Evolutionary conservation across 2,329 filamentous ascomycete genomes (phyloP), one percentile per base, ranked within the genome.

Genomic region (Neofusicoccum laricinum): DNA sequence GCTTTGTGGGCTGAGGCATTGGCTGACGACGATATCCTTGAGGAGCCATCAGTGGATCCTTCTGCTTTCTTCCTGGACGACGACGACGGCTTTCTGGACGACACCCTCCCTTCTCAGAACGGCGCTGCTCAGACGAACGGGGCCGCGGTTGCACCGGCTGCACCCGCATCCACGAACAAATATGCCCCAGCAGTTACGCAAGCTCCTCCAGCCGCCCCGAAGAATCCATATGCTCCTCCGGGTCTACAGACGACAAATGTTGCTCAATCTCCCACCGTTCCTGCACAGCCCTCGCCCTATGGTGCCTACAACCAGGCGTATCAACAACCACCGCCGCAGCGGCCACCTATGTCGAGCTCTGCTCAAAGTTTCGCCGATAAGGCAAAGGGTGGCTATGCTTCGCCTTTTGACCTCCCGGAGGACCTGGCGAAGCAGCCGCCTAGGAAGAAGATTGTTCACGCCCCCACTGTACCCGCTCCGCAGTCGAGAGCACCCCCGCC

Each of bases 331-430:
- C 64, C 73, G 58, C 74, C 79, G 17, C 72, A 78, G 53, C 84
- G 67, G 70, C 84, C 70, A 68, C 68, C 65, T 88, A 87, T 77
- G 82, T 86, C 74, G 25, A 74, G 71, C 45, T 76, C 75, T 40
- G 75, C 80, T 0, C 88, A 96, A 74, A 98, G 94, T 77, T 99
- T 97, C 76, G 92, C 86, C 5, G 90, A 94, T 76, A 96, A 96
- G 76, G 82, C 92, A 2, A 98, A 96, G 77, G 91, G 91, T 64
- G 93, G 94, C 7, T 99, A 99, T 75, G 85, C 90, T 55, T 98
- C 94, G 19, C 95, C 95, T 0, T 99, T 97, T 71, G 96, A 99
- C 78, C 82, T 99, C 19, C 95, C 95, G 3, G 91, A 95, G 78
- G 94, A 97, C 63, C 85, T 99, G 34, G 85, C 90, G 32, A 90